Evolutionary conservation across 2,329 filamentous ascomycete genomes (phyloP).

Genomic region (Escovopsis sp.): DNA sequence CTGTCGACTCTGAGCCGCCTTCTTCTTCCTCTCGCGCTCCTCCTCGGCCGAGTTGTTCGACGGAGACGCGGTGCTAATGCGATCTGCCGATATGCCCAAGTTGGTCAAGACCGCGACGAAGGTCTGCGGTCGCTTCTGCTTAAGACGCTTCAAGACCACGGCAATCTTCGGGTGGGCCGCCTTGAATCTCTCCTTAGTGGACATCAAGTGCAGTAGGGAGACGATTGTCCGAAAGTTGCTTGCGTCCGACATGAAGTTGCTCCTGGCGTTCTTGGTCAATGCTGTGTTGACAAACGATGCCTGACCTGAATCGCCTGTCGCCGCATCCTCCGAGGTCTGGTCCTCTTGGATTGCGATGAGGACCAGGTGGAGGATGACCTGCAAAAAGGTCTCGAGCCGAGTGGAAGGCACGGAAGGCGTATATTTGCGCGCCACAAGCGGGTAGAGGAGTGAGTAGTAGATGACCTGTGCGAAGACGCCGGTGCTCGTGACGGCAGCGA

Average conservation of each 20-base stretch:
- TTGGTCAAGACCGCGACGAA: constrained; percentile 55
- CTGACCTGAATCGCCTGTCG: constrained; percentile 23
- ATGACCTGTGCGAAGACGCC: constrained; percentile 81
- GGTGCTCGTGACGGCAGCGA: constrained; percentile 69
- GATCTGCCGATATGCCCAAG: constrained; percentile 56
- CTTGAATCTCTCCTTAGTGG: constrained; percentile 59
- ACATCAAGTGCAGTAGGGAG: constrained; percentile 46
- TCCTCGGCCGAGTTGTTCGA: constrained; percentile 52
- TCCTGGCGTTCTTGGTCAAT: constrained; percentile 47
- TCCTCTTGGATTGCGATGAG: constrained; percentile 82
- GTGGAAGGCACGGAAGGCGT: constrained; percentile 67
- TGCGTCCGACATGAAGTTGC: constrained; percentile 43
- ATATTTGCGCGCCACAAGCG: constrained; percentile 50
- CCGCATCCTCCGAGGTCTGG: constrained; percentile 38
- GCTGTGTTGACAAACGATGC: constrained; percentile 62
- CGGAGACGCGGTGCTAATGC: constrained; percentile 72
- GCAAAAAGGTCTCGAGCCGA: constrained; percentile 78
- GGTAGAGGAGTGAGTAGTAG: constrained; percentile 75
- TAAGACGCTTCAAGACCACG: constrained; percentile 70
- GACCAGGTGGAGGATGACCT: constrained; percentile 77
- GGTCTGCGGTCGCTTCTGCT: constrained; percentile 60
- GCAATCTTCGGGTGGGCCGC: constrained; percentile 72
- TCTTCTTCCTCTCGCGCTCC: constrained; percentile 74
- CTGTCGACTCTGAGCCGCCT: constrained; percentile 76
- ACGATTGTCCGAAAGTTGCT: constrained; percentile 47